These are phyloP conservation scores for Fusarium oligoseptatum DNA, from an alignment of 2,329 filamentous ascomycete species.

Conservation along the genomic window DNA sequence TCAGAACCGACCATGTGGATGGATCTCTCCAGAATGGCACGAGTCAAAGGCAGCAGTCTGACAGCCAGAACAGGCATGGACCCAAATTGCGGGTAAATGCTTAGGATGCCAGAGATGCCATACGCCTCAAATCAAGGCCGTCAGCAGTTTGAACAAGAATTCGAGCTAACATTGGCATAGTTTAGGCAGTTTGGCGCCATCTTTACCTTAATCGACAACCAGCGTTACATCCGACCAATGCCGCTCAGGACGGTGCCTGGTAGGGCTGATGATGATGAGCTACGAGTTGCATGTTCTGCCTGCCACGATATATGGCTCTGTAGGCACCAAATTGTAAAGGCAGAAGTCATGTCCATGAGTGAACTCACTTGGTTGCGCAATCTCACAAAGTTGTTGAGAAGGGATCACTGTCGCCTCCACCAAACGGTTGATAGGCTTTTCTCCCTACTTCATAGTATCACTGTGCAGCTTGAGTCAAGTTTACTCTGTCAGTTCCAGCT, in stretches of 20 bases:
- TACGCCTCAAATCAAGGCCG: background rate
- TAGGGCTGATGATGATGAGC: slow-evolving; percentile 25
- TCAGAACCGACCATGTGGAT: background rate
- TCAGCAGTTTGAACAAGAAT: background rate
- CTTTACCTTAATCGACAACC: background rate
- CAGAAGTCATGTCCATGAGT: background rate
- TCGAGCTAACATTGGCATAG: background rate
- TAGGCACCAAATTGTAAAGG: background rate
- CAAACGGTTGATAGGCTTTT: background rate
- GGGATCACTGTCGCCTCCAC: background rate
- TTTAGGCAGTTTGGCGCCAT: background rate
- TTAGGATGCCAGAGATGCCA: background rate
- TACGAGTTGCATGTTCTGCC: background rate
- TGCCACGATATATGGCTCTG: background rate
- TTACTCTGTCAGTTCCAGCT: background rate
- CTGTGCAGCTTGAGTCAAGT: background rate
- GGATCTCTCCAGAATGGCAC: background rate
- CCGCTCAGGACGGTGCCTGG: slow-evolving; percentile 4
- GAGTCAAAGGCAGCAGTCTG: background rate
- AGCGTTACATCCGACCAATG: background rate
- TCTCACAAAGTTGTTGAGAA: background rate
- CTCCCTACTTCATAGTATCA: background rate
- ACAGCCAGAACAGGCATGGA: background rate
- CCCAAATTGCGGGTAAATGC: background rate
- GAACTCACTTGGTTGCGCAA: background rate